A percentile compares a stretch with the other conserved stretches of the same genome.
Evolutionary conservation across 345 rosid species (phyloP).

Genomic region (Excoecaria agallocha): DNA sequence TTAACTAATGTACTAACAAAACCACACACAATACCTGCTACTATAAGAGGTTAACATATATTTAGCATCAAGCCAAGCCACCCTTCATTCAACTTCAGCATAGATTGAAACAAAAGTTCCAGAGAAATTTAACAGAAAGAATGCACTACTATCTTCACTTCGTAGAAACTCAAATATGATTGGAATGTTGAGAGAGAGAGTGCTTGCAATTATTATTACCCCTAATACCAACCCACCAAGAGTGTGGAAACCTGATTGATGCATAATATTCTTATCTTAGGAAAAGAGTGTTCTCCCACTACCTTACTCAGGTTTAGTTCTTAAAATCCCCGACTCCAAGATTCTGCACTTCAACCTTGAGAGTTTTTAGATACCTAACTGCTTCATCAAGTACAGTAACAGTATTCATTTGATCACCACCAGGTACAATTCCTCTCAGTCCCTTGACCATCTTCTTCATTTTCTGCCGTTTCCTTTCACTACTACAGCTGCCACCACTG

Average conservation of each 20-base stretch:
- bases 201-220: constrained; percentile 6
- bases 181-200: constrained; percentile 5
- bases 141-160: not conserved
- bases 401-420: constrained; percentile 69
- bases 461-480: constrained; percentile 54
- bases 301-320: constrained; percentile 33
- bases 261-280: not conserved
- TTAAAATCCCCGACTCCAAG: constrained; percentile 52
- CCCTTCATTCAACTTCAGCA: not conserved
- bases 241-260: not conserved
- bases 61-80: not conserved
- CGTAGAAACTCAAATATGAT: not conserved
- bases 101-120: not conserved
- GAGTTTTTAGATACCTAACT: constrained; percentile 75
- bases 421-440: constrained; percentile 70
- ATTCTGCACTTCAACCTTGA: constrained; percentile 72
- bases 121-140: not conserved
- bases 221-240: constrained; percentile 10
- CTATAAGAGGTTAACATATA: constrained; percentile 3
- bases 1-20: constrained; percentile 8
- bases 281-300: constrained; percentile 5
- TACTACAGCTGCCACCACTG: constrained; percentile 36
- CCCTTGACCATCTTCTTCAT: constrained; percentile 78
- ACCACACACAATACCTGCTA: constrained; percentile 17
- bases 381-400: constrained; percentile 76